Evolutionary conservation across 2,329 filamentous ascomycete species (phyloP).

Genomic region (Clonostachys byssicola): DNA sequence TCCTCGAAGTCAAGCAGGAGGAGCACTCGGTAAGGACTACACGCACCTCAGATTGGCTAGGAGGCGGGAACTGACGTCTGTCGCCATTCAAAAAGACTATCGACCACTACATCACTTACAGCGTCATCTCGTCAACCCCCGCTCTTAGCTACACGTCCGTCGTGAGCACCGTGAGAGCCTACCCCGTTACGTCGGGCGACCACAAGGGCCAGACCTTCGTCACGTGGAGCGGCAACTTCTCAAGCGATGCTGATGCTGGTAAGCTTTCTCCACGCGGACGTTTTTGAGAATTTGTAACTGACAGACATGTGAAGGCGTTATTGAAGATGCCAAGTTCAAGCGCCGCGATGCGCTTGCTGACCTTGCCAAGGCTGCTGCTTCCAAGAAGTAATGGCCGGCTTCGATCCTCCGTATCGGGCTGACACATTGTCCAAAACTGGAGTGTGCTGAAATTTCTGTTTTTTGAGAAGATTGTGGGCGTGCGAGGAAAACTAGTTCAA

Average conservation of each 20-base stretch:
- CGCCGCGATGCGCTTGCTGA: conserved; percentile 67
- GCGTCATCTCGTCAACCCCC: conserved; percentile 62
- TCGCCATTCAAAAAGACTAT: conserved; percentile 42
- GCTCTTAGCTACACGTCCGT: conserved; percentile 63
- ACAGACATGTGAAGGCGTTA: conserved; percentile 46
- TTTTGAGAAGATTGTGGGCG: too few relatives aligned
- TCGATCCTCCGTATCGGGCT: too few relatives aligned
- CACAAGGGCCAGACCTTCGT: conserved; percentile 62
- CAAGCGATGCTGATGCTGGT: conserved; percentile 8
- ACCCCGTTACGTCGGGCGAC: conserved; percentile 62
- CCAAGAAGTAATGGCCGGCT: conserved; percentile 14
- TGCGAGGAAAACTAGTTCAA: too few relatives aligned
- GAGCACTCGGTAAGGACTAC: conserved; percentile 58
- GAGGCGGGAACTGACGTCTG: not conserved
- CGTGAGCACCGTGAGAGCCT: conserved; percentile 62
- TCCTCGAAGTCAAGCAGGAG: conserved; percentile 71
- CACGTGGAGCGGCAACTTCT: conserved; percentile 67
- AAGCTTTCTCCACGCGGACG: too few relatives aligned
- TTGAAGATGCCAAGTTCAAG: conserved; percentile 75
- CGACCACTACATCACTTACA: conserved; percentile 74
- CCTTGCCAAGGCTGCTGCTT: conserved; percentile 45
- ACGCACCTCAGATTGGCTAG: not conserved
- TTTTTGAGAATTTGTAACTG: not conserved
- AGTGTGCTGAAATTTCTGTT: too few relatives aligned
- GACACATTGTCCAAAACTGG: too few relatives aligned